Evolutionary conservation across 768 basidiomycete genomes (phyloP), one percentile per base, ranked within the genome.

Genomic region (Tulasnella sp.): DNA sequence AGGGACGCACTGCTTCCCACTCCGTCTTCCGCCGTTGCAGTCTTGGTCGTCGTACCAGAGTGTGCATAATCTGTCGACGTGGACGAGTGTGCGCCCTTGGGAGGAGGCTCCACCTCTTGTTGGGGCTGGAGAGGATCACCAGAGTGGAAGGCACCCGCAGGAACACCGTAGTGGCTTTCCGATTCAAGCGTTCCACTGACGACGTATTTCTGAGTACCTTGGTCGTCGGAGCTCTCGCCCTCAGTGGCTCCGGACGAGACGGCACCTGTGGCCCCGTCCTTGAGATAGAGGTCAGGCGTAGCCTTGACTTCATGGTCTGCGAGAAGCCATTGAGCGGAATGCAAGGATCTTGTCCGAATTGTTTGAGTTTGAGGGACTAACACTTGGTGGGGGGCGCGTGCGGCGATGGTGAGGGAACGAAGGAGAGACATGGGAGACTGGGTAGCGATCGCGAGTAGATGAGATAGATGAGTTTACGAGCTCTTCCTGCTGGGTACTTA

Each of bases 21-120:
- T 17, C 57, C 57, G 11, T 50, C 57, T 7, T 50, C 49, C 42
- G 49, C 57, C 38, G 45, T 51, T 17, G 48, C 12, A 12, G 57
- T 46, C 48, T 50, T 15, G 27, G 48, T 59, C 30, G 57, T 49
- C 15, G 49, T 25, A 21, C 48, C 24, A 11, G 57, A 31, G 19
- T 59, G 57, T 12, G 57, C 57, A 34, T 49, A 51, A 12, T 59
- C 57, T 8, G 57, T 21, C 15, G 57, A 59, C 9, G 57, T 59
- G 48, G 31, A 38, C 19, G 57, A 59, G 17, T 12, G 45, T 42
- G 49, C 46, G 11, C 46, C 57, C 4, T 19, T 31, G 30, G 19
- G 5, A 38, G 57, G 57, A n/a, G 30, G 21, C 11, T 12, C 57
- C 5, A 29, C 46, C 22, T 38, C 21, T 19, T 11, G 46, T 5